Evolutionary conservation across 768 basidiomycete genomes (phyloP).

Genomic region (Pisolithus sp.): DNA sequence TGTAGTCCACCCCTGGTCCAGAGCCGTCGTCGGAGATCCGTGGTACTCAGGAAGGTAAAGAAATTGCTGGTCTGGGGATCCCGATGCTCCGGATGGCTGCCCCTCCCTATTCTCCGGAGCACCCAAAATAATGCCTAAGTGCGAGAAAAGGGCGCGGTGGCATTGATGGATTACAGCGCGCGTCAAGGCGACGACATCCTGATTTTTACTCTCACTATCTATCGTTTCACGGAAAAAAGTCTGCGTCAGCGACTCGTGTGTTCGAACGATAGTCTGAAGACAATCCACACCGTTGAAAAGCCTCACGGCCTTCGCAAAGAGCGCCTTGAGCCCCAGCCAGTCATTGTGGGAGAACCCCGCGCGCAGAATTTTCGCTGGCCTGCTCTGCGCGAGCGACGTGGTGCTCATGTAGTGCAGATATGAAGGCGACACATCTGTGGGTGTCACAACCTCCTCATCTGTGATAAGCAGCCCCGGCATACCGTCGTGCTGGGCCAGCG

Average conservation of each 20-base stretch:
- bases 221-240: constrained; percentile 28
- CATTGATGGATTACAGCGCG: constrained; percentile 64
- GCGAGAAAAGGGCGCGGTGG: constrained; percentile 46
- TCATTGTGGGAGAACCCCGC: constrained; percentile 33
- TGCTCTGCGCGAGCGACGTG: background rate
- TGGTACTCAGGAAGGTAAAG: background rate
- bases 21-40: background rate
- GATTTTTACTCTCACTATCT: constrained; percentile 23
- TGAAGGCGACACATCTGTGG: background rate
- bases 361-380: constrained; percentile 2
- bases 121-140: constrained; percentile 7
- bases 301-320: constrained; percentile 51
- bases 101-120: background rate
- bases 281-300: constrained; percentile 48
- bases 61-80: background rate
- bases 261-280: background rate
- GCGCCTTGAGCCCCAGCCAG: constrained; percentile 63
- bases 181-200: constrained; percentile 47
- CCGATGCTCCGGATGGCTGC: background rate
- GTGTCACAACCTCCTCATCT: background rate
- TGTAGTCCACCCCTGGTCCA: background rate
- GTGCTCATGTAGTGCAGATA: constrained; percentile 1
- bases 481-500: background rate
- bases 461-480: background rate
- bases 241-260: background rate